Conservation (phyloP, 768 basidiomycete species). For the Tremella mesenterica region DNA sequence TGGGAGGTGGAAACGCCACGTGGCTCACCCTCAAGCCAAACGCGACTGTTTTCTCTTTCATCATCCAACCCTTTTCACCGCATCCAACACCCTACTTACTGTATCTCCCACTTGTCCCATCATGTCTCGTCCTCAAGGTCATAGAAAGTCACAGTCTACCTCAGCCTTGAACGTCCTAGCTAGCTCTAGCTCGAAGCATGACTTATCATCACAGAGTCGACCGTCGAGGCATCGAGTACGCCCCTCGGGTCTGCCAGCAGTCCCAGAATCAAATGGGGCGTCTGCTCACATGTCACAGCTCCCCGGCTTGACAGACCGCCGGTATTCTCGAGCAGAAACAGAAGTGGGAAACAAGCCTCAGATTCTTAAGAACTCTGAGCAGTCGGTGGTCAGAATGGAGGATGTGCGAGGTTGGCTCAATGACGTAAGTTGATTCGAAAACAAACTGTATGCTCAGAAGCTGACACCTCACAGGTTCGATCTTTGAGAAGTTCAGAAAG, state of each 20-base stretch:
- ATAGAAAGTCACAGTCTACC: neutral
- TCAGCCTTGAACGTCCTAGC: neutral
- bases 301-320: neutral
- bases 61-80: no score
- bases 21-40: no score
- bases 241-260: neutral
- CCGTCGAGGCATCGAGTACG: neutral
- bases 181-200: neutral
- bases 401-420: neutral
- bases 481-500: slow-evolving; percentile 15
- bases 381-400: neutral
- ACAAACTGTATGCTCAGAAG: neutral
- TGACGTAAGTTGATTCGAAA: neutral
- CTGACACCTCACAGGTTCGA: neutral
- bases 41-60: no score
- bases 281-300: neutral
- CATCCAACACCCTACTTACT: no score
- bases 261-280: no score
- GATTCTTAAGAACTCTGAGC: neutral
- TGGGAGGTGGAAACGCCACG: no score
- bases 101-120: no score
- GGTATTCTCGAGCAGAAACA: neutral
- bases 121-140: neutral
- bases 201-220: neutral
- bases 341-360: neutral